Percentiles rank a stretch among this genome's conserved stretches.
Evolutionary conservation across 495 filamentous ascomycete genomes (phyloP).

Genomic region (Neurospora intermedia): DNA sequence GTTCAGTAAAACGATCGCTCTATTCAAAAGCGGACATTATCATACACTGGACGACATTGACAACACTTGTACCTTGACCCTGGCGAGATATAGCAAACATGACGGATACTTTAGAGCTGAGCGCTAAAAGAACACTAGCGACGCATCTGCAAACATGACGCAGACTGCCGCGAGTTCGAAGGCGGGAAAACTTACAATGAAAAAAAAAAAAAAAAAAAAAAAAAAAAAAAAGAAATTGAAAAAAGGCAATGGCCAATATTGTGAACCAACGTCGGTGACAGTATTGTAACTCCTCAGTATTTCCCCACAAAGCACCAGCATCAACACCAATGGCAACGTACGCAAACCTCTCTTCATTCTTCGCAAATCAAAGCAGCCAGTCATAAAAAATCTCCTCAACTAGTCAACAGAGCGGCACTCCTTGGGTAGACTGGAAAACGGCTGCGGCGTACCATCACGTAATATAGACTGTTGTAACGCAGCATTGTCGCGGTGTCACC

Average conservation of each 20-base stretch:
- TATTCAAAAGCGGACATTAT: neutral
- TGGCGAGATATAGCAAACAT: neutral
- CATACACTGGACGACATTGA: too few species aligned
- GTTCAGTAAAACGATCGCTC: neutral
- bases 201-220: neutral
- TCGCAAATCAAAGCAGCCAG: neutral
- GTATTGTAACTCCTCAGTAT: neutral
- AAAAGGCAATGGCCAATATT: neutral
- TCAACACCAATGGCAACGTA: neutral
- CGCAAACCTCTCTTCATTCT: neutral
- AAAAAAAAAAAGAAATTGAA: neutral
- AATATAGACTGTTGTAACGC: constrained; percentile 5
- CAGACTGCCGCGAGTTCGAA: neutral
- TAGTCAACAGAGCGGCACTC: neutral
- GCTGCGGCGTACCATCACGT: neutral
- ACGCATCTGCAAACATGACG: neutral
- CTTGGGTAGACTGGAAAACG: neutral
- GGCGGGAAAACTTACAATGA: too few species aligned
- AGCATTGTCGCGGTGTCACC: constrained; percentile 8
- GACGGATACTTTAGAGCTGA: neutral
- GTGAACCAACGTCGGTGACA: neutral
- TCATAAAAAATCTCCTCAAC: neutral
- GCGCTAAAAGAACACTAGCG: neutral
- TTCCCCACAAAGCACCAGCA: neutral
- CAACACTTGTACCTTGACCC: neutral